Evolutionary conservation across 768 basidiomycete species (phyloP).

Genomic region (Auriscalpium orientale): DNA sequence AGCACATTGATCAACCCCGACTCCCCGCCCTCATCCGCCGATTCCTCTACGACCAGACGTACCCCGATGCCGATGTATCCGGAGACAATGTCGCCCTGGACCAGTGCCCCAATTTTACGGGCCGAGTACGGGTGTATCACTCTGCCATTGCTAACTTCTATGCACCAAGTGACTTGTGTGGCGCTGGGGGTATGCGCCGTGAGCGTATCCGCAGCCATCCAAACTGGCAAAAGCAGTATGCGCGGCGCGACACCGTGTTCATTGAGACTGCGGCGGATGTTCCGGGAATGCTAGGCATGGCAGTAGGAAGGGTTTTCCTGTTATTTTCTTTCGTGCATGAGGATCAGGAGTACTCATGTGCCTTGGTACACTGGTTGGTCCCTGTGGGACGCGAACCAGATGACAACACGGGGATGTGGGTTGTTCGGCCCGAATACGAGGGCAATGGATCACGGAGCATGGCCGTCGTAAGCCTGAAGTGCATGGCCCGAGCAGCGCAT

Average conservation of each 20-base stretch:
- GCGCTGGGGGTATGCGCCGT: conserved; percentile 19
- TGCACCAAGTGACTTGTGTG: conserved; percentile 23
- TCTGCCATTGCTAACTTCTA: conserved; percentile 20
- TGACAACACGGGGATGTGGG: not conserved
- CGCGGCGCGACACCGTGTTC: conserved; percentile 19
- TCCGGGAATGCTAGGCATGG: conserved; percentile 15
- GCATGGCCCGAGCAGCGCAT: not conserved
- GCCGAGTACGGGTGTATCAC: conserved; percentile 12
- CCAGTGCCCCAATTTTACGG: not conserved
- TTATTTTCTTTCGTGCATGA: conserved; percentile 20
- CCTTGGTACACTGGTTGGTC: conserved; percentile 18
- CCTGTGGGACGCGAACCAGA: conserved; percentile 12
- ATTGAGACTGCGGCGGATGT: conserved; percentile 5
- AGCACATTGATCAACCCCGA: not conserved
- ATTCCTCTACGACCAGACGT: conserved; percentile 10
- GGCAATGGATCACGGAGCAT: not conserved
- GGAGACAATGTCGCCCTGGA: not conserved
- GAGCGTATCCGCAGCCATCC: conserved; percentile 19
- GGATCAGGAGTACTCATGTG: conserved; percentile 14
- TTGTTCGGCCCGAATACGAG: not conserved
- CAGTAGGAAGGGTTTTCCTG: conserved; percentile 9
- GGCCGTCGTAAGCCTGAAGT: not conserved
- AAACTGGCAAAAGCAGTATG: conserved; percentile 13
- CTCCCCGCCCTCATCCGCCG: conserved; percentile 2
- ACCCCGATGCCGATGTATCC: not conserved